Evolutionary conservation across 1,284 basidiomycete species (phyloP).

Genomic region (Microbotryomycetes sp.): DNA sequence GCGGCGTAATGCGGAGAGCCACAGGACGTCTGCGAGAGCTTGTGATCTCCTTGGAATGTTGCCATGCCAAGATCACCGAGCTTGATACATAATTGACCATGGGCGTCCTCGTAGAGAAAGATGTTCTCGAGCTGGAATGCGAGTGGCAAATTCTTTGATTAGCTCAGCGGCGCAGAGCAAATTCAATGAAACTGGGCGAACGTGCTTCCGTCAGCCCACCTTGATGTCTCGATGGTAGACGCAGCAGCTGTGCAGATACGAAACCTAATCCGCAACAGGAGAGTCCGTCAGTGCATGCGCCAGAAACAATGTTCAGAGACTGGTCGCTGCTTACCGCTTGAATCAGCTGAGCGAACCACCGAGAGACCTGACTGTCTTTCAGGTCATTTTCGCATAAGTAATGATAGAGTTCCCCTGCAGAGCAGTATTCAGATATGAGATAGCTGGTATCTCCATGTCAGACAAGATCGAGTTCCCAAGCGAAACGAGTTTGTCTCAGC

Average conservation of each 20-base stretch:
- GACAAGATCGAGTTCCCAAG: neutral
- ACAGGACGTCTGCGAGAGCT: conserved; percentile 42
- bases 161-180: neutral
- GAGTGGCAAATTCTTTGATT: too few species aligned
- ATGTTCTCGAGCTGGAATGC: conserved; percentile 40
- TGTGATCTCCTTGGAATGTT: conserved; percentile 39
- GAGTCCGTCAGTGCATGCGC: too few species aligned
- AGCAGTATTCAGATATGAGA: conserved; percentile 42
- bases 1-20: conserved; percentile 44
- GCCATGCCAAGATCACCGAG: conserved; percentile 45
- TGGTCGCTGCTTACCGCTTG: conserved; percentile 40
- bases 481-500: neutral
- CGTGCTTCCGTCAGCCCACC: neutral
- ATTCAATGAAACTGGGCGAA: too few species aligned
- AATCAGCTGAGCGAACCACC: conserved; percentile 43
- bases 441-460: conserved; percentile 32
- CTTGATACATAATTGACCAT: conserved; percentile 35
- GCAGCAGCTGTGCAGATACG: neutral
- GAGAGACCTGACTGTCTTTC: conserved; percentile 31
- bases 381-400: conserved; percentile 40
- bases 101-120: conserved; percentile 37
- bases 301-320: conserved; percentile 9
- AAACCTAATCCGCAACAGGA: too few species aligned
- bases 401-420: conserved; percentile 43
- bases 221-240: conserved; percentile 44